Percentiles rank a stretch among this genome's conserved stretches.
Conservation (phyloP, 192 early-diverging fungal species). For the Glomus cerebriforme region DNA sequence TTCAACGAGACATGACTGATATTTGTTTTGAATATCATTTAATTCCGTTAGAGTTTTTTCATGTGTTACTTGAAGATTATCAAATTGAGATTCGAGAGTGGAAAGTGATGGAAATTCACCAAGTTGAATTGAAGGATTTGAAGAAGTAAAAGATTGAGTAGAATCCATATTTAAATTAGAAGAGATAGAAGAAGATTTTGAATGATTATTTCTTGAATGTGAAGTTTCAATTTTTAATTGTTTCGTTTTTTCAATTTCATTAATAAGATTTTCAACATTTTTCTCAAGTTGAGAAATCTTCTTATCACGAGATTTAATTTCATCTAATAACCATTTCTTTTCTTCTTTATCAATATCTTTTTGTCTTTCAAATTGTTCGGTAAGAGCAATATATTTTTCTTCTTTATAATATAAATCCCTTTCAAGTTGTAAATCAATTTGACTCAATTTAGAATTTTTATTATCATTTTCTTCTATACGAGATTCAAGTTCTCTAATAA, state of each 20-base stretch:
- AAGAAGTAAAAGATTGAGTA: background rate
- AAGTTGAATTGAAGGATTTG: background rate
- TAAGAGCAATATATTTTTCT: constrained; percentile 17
- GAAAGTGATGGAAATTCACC: background rate
- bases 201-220: background rate
- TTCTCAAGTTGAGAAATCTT: constrained; percentile 17
- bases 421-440: constrained; percentile 27
- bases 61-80: background rate
- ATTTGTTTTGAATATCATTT: background rate
- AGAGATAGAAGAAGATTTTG: background rate
- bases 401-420: constrained; percentile 30
- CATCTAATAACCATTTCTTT: background rate
- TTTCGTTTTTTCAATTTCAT: background rate
- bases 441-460: background rate
- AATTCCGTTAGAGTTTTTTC: background rate
- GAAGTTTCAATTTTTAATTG: background rate
- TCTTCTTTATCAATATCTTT: constrained; percentile 1
- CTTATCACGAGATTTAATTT: background rate
- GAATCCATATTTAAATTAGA: background rate
- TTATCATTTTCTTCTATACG: constrained; percentile 24
- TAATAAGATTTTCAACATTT: constrained; percentile 19
- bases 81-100: background rate
- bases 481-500: constrained; percentile 38
- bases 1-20: background rate
- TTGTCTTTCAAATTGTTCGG: constrained; percentile 4